Evolutionary conservation across 2,329 filamentous ascomycete species (phyloP), one percentile per base, ranked within the genome.

Genomic region (Neonectria coccinea): DNA sequence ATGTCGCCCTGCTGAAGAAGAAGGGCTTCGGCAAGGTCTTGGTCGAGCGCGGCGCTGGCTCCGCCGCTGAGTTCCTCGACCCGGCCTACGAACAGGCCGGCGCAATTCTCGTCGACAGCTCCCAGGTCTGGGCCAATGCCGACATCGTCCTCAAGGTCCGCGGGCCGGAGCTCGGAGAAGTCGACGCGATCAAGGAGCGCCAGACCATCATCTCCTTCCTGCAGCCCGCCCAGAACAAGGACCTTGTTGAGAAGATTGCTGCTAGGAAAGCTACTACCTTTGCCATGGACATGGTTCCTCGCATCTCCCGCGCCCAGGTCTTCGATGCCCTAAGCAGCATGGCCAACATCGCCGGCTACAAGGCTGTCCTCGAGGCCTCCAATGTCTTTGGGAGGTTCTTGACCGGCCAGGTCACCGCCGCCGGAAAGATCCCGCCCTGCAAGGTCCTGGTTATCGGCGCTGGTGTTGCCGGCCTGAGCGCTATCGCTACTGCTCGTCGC

Each of bases 331-430:
- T 97, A 60, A 94, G 92, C 77, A 96, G 92, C 10, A 97, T 97
- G 94, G 93, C 94, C 65, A 97, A 97, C 73, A 97, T 97, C 80
- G 92, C 93, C 22, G 94, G 94, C 0, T 97, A 97, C 81, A 97
- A 97, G 79, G 94, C 93, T 44, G 92, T 97, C 1, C 82, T 97
- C 47, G 93, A 97, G 78, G 94, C 93, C 1, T 94, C 92, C 14
- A 97, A 97, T 78, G 89, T 91, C 67, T 97, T 97, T 78, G 93
- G 93, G 56, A 89, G 93, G 50, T 97, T 97, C 75, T 80, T 97
- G 70, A 97, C 93, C 12, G 94, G 93, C 29, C 94, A 97, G 77
- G 92, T 94, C 16, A 97, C 94, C 5, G 94, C 94, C 56, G 94
- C 94, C 58, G 94, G 94, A 51, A 89, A 96, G 84, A 96, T 97